These are phyloP conservation scores for Mycothermus thermophilus DNA, from an alignment of 495 filamentous ascomycete species.

Conservation along the genomic window DNA sequence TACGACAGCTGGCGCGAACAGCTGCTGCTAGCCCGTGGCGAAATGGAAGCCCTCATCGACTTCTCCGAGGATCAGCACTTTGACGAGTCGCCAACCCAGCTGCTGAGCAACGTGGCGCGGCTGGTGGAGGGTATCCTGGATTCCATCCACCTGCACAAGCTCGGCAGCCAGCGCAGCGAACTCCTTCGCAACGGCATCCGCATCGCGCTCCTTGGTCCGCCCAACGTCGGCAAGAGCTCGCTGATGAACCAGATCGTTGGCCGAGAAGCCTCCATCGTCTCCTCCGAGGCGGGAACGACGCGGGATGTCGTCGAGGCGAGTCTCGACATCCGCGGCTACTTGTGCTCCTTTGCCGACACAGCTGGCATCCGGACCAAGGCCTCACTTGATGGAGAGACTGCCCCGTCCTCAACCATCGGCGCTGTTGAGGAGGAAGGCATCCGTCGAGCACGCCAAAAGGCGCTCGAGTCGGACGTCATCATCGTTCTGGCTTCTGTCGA, in stretches of 20 bases:
- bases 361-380: constrained; percentile 54
- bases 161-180: constrained; percentile 71
- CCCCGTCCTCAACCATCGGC: constrained; percentile 36
- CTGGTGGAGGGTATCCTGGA: constrained; percentile 46
- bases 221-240: constrained; percentile 92
- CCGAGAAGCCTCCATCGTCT: constrained; percentile 88
- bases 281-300: constrained; percentile 80
- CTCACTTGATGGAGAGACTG: constrained; percentile 4
- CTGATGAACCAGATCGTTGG: constrained; percentile 86
- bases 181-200: constrained; percentile 74
- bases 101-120: constrained; percentile 51
- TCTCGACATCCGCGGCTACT: constrained; percentile 78
- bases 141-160: constrained; percentile 52
- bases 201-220: constrained; percentile 75
- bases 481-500: constrained; percentile 68
- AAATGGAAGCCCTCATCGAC: constrained; percentile 91
- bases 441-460: constrained; percentile 65
- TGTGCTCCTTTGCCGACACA: constrained; percentile 82
- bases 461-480: constrained; percentile 71
- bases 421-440: constrained; percentile 84
- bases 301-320: constrained; percentile 87
- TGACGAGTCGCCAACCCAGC: constrained; percentile 64
- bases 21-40: constrained; percentile 69
- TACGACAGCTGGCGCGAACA: constrained; percentile 77
- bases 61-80: constrained; percentile 97